Conservation (phyloP, 2,329 filamentous ascomycete genomes). For the Curvularia lunata region DNA sequence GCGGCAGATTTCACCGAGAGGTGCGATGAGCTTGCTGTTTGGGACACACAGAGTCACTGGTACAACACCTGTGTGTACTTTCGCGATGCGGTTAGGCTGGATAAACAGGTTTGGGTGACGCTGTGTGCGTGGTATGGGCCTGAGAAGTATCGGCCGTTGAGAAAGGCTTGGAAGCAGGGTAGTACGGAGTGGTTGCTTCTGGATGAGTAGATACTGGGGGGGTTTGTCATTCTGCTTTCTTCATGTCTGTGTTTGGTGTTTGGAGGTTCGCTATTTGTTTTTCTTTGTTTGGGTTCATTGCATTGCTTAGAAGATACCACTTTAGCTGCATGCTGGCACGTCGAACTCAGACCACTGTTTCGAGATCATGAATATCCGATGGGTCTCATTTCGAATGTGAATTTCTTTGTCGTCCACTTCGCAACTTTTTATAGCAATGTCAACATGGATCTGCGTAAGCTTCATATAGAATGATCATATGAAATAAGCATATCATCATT, state of each 20-base stretch:
- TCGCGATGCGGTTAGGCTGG: neutral
- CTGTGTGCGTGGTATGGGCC: neutral
- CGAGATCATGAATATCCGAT: neutral
- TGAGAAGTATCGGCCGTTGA: neutral
- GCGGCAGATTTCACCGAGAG: slow-evolving; percentile 4
- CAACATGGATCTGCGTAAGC: too few species aligned
- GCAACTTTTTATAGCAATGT: neutral
- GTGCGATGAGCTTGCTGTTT: neutral
- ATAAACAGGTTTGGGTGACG: neutral
- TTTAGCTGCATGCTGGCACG: neutral
- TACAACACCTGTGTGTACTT: slow-evolving; percentile 6
- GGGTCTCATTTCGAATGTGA: neutral
- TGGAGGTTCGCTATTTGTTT: neutral
- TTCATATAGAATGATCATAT: too few species aligned
- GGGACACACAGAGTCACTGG: neutral
- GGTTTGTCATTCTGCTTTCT: neutral
- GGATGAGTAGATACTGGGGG: neutral
- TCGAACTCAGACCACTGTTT: neutral
- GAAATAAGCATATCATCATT: neutral
- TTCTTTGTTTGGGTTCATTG: neutral
- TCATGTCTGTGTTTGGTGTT: neutral
- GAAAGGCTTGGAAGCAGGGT: neutral
- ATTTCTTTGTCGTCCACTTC: neutral
- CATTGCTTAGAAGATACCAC: neutral
- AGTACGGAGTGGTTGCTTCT: neutral